Conservation (phyloP, 129 eudicot species). For the Helianthus annuus region HanXRQr2.0-SUNRISE NC_035448.2:13777401-13777900, state of each 20-base stretch:
- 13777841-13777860: too few species aligned
- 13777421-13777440: not conserved
- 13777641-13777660: not conserved
- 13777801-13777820: too few species aligned
- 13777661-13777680: too few species aligned
- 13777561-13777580: conserved; percentile 1
- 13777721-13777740: too few species aligned
- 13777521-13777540: conserved; percentile 8
- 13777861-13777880: too few species aligned
- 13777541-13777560: conserved; percentile 11
- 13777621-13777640: not conserved
- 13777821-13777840: too few species aligned
- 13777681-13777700: too few species aligned
- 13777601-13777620: conserved; percentile 12
- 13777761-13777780: too few species aligned
- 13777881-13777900: too few species aligned
- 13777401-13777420: not conserved
- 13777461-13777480: not conserved
- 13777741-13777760: too few species aligned
- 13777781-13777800: too few species aligned
- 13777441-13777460: conserved; percentile 6
- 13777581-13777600: not conserved
- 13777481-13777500: not conserved
- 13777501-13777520: conserved; percentile 9
- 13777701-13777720: too few species aligned